Percentiles rank a stretch among this genome's conserved stretches.
Evolutionary conservation across 2,329 filamentous ascomycete species (phyloP).

Genomic region (Aureobasidium melanogenum): DNA sequence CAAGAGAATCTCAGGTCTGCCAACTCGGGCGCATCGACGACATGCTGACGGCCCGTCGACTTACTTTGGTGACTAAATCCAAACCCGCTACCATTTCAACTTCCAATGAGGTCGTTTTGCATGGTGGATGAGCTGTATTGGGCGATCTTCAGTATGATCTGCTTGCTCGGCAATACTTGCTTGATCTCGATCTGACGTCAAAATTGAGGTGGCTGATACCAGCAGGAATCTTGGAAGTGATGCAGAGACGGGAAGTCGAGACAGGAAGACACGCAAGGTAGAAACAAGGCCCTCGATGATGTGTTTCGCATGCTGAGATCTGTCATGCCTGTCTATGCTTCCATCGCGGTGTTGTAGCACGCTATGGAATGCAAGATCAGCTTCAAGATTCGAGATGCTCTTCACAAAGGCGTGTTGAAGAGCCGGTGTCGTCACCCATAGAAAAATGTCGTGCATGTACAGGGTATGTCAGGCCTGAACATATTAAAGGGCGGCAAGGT

Average conservation of each 20-base stretch:
- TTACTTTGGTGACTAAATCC: neutral
- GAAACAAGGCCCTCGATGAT: neutral
- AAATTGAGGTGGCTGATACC: neutral
- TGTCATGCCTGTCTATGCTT: neutral
- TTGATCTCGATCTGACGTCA: conserved; percentile 3
- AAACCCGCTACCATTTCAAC: neutral
- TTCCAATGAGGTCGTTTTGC: conserved; percentile 1
- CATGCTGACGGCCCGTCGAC: neutral
- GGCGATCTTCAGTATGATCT: neutral
- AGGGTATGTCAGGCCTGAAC: neutral
- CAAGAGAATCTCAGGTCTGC: neutral
- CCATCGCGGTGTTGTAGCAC: neutral
- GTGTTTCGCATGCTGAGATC: neutral
- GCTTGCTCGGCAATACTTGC: conserved; percentile 1
- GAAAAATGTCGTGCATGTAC: neutral
- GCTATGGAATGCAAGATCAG: too few relatives aligned
- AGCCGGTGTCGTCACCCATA: too few relatives aligned
- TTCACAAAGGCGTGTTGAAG: neutral
- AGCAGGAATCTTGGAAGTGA: neutral
- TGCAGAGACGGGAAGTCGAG: neutral
- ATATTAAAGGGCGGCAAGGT: neutral
- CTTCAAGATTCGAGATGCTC: too few relatives aligned
- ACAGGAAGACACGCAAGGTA: neutral
- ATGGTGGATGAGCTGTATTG: neutral
- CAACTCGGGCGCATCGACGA: neutral